A percentile compares a stretch with the other conserved stretches of the same genome.
These are phyloP conservation scores for Sphenostylis stenocarpa DNA, from an alignment of 306 rosid genomes.

Conservation along the genomic window DNA sequence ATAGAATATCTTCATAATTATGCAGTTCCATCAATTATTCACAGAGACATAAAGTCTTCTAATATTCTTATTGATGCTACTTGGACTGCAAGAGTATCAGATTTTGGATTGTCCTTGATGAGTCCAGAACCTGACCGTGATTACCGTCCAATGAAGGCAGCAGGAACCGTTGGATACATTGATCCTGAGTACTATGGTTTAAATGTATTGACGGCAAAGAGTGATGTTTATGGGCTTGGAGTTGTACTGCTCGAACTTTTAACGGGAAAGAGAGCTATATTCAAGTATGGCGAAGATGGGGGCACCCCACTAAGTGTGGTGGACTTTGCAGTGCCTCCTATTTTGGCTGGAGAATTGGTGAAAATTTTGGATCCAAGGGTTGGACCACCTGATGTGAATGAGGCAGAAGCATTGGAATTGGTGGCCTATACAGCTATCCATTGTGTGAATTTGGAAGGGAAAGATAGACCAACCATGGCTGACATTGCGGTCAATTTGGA, in stretches of 20 bases:
- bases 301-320: constrained; percentile 67
- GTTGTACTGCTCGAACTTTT: constrained; percentile 80
- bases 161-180: constrained; percentile 88
- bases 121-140: constrained; percentile 63
- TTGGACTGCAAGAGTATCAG: constrained; percentile 88
- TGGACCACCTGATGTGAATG: constrained; percentile 61
- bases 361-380: constrained; percentile 71
- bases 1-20: constrained; percentile 90
- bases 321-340: constrained; percentile 78
- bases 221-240: constrained; percentile 93
- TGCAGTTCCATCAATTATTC: constrained; percentile 94
- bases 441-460: constrained; percentile 92
- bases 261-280: constrained; percentile 92
- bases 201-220: constrained; percentile 79
- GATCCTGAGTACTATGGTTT: constrained; percentile 97
- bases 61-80: constrained; percentile 71
- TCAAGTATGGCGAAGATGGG: constrained; percentile 56
- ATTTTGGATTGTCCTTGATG: constrained; percentile 83
- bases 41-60: constrained; percentile 86
- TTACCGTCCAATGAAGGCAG: constrained; percentile 60
- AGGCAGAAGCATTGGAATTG: constrained; percentile 79
- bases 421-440: constrained; percentile 75
- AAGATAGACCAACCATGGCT: constrained; percentile 84
- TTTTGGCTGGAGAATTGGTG: constrained; percentile 67
- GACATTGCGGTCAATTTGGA: constrained; percentile 89